A percentile compares a stretch with the other conserved stretches of the same genome.
phyloP scores from a whole-genome alignment of 257 asterid genomes.

The Oldenlandia corymbosa region DNA sequence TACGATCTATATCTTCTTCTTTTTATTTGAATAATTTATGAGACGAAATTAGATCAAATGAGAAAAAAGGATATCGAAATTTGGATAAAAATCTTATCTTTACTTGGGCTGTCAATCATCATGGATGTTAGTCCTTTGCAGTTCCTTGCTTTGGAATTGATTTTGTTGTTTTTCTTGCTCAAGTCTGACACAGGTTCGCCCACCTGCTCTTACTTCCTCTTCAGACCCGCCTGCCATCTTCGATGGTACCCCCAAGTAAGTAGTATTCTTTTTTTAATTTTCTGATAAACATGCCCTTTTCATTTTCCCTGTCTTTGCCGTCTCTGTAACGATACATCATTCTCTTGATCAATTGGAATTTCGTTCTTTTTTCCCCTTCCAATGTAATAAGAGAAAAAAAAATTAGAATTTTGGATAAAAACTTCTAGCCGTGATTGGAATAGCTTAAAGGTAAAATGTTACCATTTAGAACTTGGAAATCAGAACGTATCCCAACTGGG shows the following conservation, averaged over 20 bases:
- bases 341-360: too few species aligned
- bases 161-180: constrained; percentile 1
- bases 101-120: background rate
- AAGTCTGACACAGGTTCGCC: constrained; percentile 49
- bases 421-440: background rate
- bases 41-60: too few species aligned
- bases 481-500: background rate
- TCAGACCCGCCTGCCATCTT: constrained; percentile 73
- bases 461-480: background rate
- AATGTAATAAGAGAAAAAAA: too few species aligned
- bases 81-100: background rate
- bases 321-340: too few species aligned
- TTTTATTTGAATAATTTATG: too few species aligned
- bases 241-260: constrained; percentile 82
- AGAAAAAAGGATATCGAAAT: too few species aligned
- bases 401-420: too few species aligned
- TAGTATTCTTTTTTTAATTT: background rate
- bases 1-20: too few species aligned
- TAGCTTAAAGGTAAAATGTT: too few species aligned
- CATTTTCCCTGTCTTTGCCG: background rate
- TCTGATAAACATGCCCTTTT: background rate
- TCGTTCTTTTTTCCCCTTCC: too few species aligned
- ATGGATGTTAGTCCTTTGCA: too few species aligned
- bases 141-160: background rate
- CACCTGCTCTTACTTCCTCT: constrained; percentile 73